Evolutionary conservation across 2,329 filamentous ascomycete species (phyloP).

Genomic region (Ascochyta clinopodiicola): DNA sequence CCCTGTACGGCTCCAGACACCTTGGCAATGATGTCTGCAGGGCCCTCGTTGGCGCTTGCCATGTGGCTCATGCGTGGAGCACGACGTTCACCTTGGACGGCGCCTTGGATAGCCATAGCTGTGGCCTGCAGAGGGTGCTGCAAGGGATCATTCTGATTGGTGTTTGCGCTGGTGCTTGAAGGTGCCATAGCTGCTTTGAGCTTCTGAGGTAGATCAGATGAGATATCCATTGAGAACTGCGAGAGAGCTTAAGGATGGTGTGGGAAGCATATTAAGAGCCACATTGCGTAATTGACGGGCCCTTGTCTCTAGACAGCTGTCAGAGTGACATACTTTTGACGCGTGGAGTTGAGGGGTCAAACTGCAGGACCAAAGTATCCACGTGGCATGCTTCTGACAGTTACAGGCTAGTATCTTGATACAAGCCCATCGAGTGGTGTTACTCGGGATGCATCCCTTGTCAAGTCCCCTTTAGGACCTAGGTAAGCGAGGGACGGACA

Average conservation of each 20-base stretch:
- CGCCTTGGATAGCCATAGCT: conserved; percentile 51
- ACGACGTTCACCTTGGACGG: conserved; percentile 48
- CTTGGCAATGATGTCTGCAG: conserved; percentile 59
- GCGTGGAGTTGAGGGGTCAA: conserved; percentile 10
- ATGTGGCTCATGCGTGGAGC: conserved; percentile 50
- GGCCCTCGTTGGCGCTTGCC: conserved; percentile 57
- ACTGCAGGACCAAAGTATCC: conserved; percentile 4
- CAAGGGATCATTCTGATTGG: conserved; percentile 41
- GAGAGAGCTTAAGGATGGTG: conserved; percentile 15
- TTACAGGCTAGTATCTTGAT: neutral
- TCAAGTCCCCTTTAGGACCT: neutral
- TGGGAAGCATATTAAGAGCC: conserved; percentile 1
- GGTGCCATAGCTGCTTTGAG: conserved; percentile 28
- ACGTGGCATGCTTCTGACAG: neutral
- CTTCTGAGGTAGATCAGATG: conserved; percentile 19
- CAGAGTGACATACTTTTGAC: conserved; percentile 32
- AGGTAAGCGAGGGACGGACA: too few relatives aligned
- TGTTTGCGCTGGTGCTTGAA: conserved; percentile 34
- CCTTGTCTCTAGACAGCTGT: conserved; percentile 7
- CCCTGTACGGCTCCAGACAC: conserved; percentile 55
- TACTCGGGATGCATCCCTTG: neutral
- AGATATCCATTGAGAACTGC: conserved; percentile 23
- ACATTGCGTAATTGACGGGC: conserved; percentile 8
- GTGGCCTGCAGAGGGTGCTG: conserved; percentile 54
- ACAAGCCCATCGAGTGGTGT: neutral